Evolutionary conservation across 2,329 filamentous ascomycete genomes (phyloP).

Genomic region (Ophiosphaerella narmari): DNA sequence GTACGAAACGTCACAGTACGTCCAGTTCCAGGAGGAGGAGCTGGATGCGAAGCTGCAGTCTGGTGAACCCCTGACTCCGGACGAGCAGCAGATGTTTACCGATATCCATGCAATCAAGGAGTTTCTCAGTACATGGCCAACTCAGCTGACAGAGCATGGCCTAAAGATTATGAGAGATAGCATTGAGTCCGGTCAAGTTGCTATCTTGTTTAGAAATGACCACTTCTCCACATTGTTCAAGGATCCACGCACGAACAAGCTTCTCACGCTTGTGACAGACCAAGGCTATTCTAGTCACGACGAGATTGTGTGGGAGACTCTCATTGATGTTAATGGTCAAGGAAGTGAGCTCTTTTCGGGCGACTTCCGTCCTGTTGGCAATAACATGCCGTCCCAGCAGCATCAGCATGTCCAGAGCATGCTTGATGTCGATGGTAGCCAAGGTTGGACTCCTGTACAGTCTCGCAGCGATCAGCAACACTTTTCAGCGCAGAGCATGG

Average conservation of each 20-base stretch:
- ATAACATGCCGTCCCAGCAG: slow-evolving; percentile 42
- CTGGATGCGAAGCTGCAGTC: slow-evolving; percentile 76
- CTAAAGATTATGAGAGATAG: slow-evolving; percentile 73
- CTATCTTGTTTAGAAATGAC: slow-evolving; percentile 94
- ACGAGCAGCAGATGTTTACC: slow-evolving; percentile 79
- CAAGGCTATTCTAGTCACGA: slow-evolving; percentile 85
- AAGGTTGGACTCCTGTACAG: slow-evolving; percentile 63
- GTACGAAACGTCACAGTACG: slow-evolving; percentile 89
- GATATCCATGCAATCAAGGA: slow-evolving; percentile 84
- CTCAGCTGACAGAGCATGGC: slow-evolving; percentile 83
- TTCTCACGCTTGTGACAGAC: slow-evolving; percentile 89
- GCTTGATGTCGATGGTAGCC: slow-evolving; percentile 40
- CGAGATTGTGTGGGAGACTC: slow-evolving; percentile 94
- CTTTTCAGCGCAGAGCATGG: slow-evolving; percentile 6
- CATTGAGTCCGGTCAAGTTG: slow-evolving; percentile 76
- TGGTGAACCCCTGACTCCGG: slow-evolving; percentile 63
- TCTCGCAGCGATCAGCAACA: slow-evolving; percentile 35
- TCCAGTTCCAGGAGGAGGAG: slow-evolving; percentile 88
- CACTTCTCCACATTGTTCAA: slow-evolving; percentile 95
- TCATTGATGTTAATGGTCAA: slow-evolving; percentile 85
- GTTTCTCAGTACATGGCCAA: slow-evolving; percentile 79
- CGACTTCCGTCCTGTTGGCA: slow-evolving; percentile 84
- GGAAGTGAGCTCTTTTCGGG: slow-evolving; percentile 84
- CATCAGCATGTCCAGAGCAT: slow-evolving; percentile 35
- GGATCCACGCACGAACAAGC: slow-evolving; percentile 74